Percentiles rank a stretch among this genome's conserved stretches.
Evolutionary conservation across 805 yeast genomes (phyloP).

Genomic region (Torulaspora quercuum): DNA sequence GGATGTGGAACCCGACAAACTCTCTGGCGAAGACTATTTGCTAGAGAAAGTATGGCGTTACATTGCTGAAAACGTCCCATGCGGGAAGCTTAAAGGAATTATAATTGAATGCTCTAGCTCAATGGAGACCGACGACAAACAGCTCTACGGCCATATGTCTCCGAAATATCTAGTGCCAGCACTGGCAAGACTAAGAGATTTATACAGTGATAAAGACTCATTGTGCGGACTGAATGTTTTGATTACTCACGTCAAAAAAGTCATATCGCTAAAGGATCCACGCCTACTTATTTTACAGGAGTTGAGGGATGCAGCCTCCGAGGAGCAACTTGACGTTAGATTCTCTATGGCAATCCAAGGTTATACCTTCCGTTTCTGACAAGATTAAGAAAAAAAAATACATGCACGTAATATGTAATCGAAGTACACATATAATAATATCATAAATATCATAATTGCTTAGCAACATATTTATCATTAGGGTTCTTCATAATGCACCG

Average conservation of each 20-base stretch:
- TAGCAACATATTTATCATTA: constrained; percentile 20
- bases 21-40: constrained; percentile 29
- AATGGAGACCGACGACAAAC: constrained; percentile 42
- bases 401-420: too few species aligned
- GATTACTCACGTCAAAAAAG: constrained; percentile 53
- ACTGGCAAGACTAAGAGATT: constrained; percentile 38
- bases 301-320: constrained; percentile 43
- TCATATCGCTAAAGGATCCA: constrained; percentile 47
- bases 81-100: constrained; percentile 48
- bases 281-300: constrained; percentile 50
- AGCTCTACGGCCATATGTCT: constrained; percentile 76
- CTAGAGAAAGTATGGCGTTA: constrained; percentile 50
- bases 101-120: constrained; percentile 75
- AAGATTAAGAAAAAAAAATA: too few species aligned
- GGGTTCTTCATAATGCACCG: constrained; percentile 54
- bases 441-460: too few species aligned
- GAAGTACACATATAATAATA: constrained; percentile 6
- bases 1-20: constrained; percentile 71
- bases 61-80: constrained; percentile 46
- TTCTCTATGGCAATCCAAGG: constrained; percentile 33
- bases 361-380: constrained; percentile 15
- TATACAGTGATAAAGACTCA: constrained; percentile 42
- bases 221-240: constrained; percentile 37
- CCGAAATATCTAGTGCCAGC: constrained; percentile 63
- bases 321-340: constrained; percentile 12